Evolutionary conservation across 2,329 filamentous ascomycete genomes (phyloP).

Genomic region (Biscogniauxia marginata): DNA sequence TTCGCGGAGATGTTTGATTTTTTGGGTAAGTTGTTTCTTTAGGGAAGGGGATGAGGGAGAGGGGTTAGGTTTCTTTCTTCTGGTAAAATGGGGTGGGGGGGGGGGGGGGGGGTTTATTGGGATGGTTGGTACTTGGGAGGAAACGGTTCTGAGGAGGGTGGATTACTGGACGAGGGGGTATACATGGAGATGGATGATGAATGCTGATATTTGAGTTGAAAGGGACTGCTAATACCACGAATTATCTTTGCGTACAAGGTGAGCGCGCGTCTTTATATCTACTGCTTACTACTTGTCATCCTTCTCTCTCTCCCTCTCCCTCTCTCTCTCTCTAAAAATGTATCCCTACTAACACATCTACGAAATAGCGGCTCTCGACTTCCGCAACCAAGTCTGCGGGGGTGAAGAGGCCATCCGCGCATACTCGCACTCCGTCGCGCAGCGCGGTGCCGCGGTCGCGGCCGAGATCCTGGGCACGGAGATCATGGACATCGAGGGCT

Average conservation of each 20-base stretch:
- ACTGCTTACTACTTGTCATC: too few relatives aligned
- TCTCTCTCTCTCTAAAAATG: neutral
- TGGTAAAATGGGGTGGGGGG: too few relatives aligned
- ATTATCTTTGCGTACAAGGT: constrained; percentile 54
- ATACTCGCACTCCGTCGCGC: constrained; percentile 52
- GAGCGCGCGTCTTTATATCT: too few relatives aligned
- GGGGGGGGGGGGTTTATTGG: constrained; percentile 38
- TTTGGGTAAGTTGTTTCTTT: constrained; percentile 19
- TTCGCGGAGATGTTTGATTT: constrained; percentile 38
- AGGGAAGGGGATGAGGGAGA: neutral
- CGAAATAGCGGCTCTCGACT: constrained; percentile 52
- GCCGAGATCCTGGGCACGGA: constrained; percentile 56
- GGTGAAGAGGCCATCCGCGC: constrained; percentile 56
- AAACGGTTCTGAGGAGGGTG: too few relatives aligned
- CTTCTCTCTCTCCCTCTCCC: too few relatives aligned
- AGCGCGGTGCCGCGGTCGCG: constrained; percentile 48
- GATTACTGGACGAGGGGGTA: too few relatives aligned
- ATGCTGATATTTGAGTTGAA: constrained; percentile 42
- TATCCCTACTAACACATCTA: neutral
- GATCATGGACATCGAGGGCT: constrained; percentile 50
- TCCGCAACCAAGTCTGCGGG: constrained; percentile 53
- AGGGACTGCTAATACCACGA: constrained; percentile 57
- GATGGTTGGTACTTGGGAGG: too few relatives aligned
- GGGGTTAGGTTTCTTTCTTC: too few relatives aligned
- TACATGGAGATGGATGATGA: constrained; percentile 48